Base-by-base conservation (phyloP, 179 eudicot species). In the Camellia oleifera region DNA sequence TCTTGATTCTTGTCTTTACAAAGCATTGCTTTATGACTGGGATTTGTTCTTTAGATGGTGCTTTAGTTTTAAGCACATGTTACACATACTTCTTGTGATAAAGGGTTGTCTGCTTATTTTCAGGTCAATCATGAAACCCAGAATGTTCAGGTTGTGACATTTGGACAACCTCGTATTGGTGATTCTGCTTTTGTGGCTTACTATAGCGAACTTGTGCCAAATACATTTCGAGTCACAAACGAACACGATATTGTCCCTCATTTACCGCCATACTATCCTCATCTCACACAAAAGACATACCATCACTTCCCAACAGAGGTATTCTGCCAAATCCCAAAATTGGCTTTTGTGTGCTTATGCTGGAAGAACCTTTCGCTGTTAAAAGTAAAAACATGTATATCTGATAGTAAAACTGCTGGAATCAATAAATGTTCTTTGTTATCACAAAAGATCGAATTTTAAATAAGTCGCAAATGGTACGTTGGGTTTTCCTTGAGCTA, bases 221-320 rank as follows among this genome's bases (percentile, higher is more conserved):
- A 97, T 79, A 90, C 98, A n/a, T 86, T 97, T 50, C 93, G 99
- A 14, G 88, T 97, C 78, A 90, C 95, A 48, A 85, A 97, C 84
- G 92, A 85, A 7, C 97, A 92, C 81, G 99, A 97, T 82, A 93
- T 97, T 67, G 99, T 97, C 69, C 98, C 99, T 50, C 99, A 97
- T 86, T 88, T 97, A 86, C 99, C 99, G 46, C 99, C 97, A 5
- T 94, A 92, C 80, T 94, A 89, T 84, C 77, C 82, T 66, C 84
- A 82, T 81, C 87, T 97, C 46, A 88, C 92, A 6, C 88, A 88
- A 78, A 97, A 92, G 84, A 92, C 98, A 6, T 97, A 97, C 81
- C 98, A 86, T 85, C 99, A 97, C 83, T 91, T 94, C 78, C 95
- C 98, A 52, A 89, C 94, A 89, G 98, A 97, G 98, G 99, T 96